Evolutionary conservation across 495 filamentous ascomycete genomes (phyloP), one percentile per base, ranked within the genome.

Genomic region (Aspergillus baeticus): DNA sequence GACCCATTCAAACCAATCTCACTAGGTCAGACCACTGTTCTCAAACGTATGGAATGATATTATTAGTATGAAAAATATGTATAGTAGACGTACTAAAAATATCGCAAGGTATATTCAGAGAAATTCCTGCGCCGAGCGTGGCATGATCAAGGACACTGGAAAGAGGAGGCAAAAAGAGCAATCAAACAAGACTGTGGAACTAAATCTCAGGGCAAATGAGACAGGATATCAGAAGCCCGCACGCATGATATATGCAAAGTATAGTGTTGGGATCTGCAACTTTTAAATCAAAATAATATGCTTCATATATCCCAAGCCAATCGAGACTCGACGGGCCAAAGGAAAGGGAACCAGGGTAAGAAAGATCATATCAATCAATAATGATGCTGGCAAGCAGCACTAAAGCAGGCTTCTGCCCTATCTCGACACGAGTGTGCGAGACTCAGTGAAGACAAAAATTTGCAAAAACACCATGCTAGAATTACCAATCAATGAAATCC

Each of bases 171-270:
- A 34, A 29, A 39, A 46, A 13, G 26, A 29, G 35, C 10, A 56
- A 20, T 26, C 14, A 41, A 53, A 56, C 50, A 63, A 60, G 41
- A 57, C 26, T 4, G 26, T 37, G 48, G 60, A 63, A 61, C 63
- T 54, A 63, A 63, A 66, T 56, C 38, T 49, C 36, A 41, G 53
- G 57, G 50, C 55, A 42, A 35, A 60, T 43, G 58, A 58, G 55
- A 59, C 54, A 56, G 63, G 63, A 65, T 63, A 66, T 63, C 58
- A 61, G 35, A 56, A 58, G 54, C 44, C 57, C 54, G 56, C 45
- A 51, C 50, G 57, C 61, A 56, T 50, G 37, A 52, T 64, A 63
- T 59, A 57, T 64, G 59, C 55, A 62, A 56, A 54, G 20, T 50
- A 45, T 58, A 46, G 53, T 59, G 57, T 58, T 47, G 52, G 57